Base-by-base conservation (phyloP, 805 yeast genomes). In the Teunomyces barrocoloradensis region DNA sequence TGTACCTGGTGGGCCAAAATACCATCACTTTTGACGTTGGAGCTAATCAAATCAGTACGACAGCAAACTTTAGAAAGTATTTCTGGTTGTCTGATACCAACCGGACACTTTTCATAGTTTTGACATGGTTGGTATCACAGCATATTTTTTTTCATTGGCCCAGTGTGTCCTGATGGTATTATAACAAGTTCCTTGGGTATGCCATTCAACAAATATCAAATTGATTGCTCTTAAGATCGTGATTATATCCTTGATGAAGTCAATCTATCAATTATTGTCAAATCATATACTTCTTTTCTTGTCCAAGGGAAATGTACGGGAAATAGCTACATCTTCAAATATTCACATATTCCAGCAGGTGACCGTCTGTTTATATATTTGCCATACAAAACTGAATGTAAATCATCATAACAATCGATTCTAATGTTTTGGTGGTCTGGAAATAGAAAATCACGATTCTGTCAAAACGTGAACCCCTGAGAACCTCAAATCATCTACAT, bases 341-440 rank as follows among this genome's bases (percentile, higher is more conserved):
- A 54, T 47, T 23, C 28, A 13, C 59, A 57, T 45, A 37, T 64
- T 33, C 66, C 68, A 1, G 63, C 65, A 4, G 69, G 68, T 3
- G 59, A 50, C 47, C 48, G 61, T 23, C 60, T 61, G 9, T 60
- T 59, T 13, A 36, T 28, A 34, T 46, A 6, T 33, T 32, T 11
- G 13, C 36, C 5, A 12, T 13, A 13, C 9, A 4, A 5, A 6
- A 44, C 30, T 44, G 6, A 38, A 7, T 12, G 20, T n/a, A 17
- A 28, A 21, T 20, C 6, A 27, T 3, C 13, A 7, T 9, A 12
- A 29, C 36, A 2, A 27, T 21, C 13, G 46, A n/a, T 44, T 7
- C 5, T 3, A 13, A 15, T 34, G 2, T 23, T 11, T 15, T 13
- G 34, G 5, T 15, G 34, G 32, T 35, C 41, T 32, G 38, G 28